phyloP scores from a whole-genome alignment of 116 monocot species.

The Iris pallida region DNA sequence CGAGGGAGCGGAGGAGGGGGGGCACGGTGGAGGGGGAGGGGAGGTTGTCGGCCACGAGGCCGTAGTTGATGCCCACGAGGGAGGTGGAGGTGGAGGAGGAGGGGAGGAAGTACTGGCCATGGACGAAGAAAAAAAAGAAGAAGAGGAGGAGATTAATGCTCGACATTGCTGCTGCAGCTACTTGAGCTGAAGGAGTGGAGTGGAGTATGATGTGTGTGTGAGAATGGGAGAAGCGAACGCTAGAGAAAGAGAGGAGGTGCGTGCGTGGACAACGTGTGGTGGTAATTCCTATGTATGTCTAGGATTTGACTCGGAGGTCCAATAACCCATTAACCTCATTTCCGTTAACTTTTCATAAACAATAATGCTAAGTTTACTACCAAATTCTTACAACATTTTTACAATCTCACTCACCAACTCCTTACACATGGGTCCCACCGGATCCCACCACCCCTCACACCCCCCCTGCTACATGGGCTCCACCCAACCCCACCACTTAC shows the following conservation, averaged over 20 bases:
- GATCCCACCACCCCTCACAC: no score
- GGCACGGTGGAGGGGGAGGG: conserved; percentile 11
- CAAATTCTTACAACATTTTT: no score
- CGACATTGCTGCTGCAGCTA: background rate
- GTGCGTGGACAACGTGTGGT: background rate
- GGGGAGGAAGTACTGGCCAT: background rate
- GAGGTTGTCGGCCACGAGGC: conserved; percentile 24
- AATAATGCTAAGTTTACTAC: no score
- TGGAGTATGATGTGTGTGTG: background rate
- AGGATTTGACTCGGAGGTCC: no score
- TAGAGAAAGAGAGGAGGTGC: background rate
- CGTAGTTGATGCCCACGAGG: conserved; percentile 28
- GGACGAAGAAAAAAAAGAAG: background rate
- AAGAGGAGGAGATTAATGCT: background rate
- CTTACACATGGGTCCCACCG: no score
- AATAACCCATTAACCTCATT: no score
- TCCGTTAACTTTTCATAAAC: no score
- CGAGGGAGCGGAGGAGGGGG: conserved; percentile 14
- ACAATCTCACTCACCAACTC: no score
- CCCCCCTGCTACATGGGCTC: no score
- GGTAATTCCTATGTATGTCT: no score
- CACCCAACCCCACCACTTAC: no score
- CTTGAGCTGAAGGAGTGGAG: background rate
- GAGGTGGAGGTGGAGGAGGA: conserved; percentile 21
- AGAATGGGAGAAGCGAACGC: background rate